A percentile compares a stretch with the other conserved stretches of the same genome.
Evolutionary conservation across 2,329 filamentous ascomycete genomes (phyloP).

Genomic region (Neofusicoccum sp.): DNA sequence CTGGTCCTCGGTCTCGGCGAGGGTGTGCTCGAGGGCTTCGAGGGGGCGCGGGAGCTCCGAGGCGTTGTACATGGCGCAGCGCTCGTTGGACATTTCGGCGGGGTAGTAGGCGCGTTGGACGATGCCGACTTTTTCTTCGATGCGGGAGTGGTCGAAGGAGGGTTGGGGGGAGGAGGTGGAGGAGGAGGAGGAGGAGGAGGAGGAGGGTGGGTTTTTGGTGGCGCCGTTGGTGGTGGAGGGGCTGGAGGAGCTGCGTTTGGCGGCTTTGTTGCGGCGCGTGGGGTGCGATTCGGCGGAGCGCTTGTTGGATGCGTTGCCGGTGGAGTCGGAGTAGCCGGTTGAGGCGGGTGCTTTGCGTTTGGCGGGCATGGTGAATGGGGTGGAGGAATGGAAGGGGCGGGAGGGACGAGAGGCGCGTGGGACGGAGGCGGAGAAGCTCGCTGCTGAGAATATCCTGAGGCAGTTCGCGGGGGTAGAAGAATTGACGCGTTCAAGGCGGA

Average conservation of each 20-base stretch:
- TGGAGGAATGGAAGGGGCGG: not conserved
- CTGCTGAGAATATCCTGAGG: not conserved
- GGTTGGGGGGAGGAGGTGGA: not conserved
- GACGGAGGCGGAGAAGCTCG: not conserved
- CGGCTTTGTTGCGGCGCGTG: conserved; percentile 30
- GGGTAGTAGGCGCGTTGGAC: conserved; percentile 72
- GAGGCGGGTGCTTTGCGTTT: conserved; percentile 36
- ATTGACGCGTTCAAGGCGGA: not conserved
- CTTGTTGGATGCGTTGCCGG: conserved; percentile 39
- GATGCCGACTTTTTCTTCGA: conserved; percentile 42
- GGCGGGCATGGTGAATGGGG: conserved; percentile 31
- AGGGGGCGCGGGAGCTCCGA: conserved; percentile 73
- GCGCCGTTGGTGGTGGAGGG: not conserved
- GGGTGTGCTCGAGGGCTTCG: conserved; percentile 63
- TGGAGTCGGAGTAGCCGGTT: conserved; percentile 36
- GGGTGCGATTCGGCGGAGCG: conserved; percentile 39
- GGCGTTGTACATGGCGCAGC: conserved; percentile 74
- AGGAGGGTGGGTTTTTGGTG: no score
- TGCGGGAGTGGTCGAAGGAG: conserved; percentile 38
- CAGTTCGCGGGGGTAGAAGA: no score
- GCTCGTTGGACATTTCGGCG: conserved; percentile 79
- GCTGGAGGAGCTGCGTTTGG: conserved; percentile 13
- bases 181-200: no score
- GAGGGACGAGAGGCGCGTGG: no score
- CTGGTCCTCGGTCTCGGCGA: conserved; percentile 60